Evolutionary conservation across 1,284 basidiomycete genomes (phyloP).

Genomic region (Trametes sp.): DNA sequence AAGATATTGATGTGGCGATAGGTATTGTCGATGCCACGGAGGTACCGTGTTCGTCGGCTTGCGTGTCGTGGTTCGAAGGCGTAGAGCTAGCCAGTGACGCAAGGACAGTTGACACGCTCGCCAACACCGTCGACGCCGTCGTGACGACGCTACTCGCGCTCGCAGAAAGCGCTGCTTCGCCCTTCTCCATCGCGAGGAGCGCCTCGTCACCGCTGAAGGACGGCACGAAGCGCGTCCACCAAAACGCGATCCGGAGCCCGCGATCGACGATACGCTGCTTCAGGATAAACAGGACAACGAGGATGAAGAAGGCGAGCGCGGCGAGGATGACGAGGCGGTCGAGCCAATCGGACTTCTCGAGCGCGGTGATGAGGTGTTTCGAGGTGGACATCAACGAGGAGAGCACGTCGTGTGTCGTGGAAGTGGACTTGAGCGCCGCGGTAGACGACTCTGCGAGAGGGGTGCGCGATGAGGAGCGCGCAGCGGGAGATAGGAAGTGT

Average conservation of each 20-base stretch:
- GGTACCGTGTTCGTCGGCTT: neutral
- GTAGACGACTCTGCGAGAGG: conserved; percentile 79
- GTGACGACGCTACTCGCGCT: conserved; percentile 9
- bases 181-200: conserved; percentile 38
- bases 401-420: conserved; percentile 82
- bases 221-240: conserved; percentile 81
- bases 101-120: conserved; percentile 10
- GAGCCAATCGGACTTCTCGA: conserved; percentile 91
- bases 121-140: conserved; percentile 14
- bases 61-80: neutral
- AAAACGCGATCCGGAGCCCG: conserved; percentile 72
- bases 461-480: neutral
- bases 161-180: conserved; percentile 14
- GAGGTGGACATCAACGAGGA: conserved; percentile 79
- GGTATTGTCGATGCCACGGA: neutral
- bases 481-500: neutral
- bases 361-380: conserved; percentile 81
- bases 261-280: conserved; percentile 87
- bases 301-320: conserved; percentile 81
- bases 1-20: neutral
- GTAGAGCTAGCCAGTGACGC: conserved; percentile 14
- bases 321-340: conserved; percentile 86
- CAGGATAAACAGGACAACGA: conserved; percentile 86
- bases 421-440: conserved; percentile 75
- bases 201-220: conserved; percentile 35